Base-by-base conservation (phyloP, 805 yeast genomes). In the Metschnikowia sp. region DNA sequence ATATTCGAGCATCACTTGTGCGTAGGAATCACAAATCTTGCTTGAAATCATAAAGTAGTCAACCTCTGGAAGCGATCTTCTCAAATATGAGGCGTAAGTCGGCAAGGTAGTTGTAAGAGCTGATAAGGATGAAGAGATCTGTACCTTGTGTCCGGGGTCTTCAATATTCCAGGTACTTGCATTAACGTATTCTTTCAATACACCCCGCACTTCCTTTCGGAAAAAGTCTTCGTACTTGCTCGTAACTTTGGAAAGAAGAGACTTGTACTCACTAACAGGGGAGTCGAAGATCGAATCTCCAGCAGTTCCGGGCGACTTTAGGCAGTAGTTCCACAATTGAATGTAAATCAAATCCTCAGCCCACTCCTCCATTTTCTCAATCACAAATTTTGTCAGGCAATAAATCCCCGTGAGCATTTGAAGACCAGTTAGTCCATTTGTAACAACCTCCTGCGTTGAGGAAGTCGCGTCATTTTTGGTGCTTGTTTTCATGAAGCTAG, bases 391-490 rank as follows among this genome's bases (percentile, higher is more conserved):
- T 8, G 68, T 54, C 64, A 63, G 66, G 39, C 76, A 70, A 43
- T 61, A 69, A 2, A 72, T 49, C 19, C 63, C 66, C 2, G 70
- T 63, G 40, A 72, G 57, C 36, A 48, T 48, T 36, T 60, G 59
- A 26, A 71, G 52, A 2, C 65, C 66, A 29, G 59, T 57, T n/a
- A 64, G 36, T 11, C 66, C 60, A 32, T 61, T 56, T 75, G 98
- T 91, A 68, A 92, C 92, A 68, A 91, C 97, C 60, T 97, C 97
- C 82, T 94, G 99, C 81, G 97, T 89, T 66, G 97, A 86, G 3
- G 36, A 10, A 10, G 22, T 45, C 6, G 47, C 19, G 12, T 53
- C 59, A 6, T 12, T 36, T n/a, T 53, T 50, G 13, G 42, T 38
- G 11, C 35, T 49, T 5, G 37, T 26, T 1, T 76, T 72, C 6